phyloP scores from a whole-genome alignment of 1,139 yeast genomes.

The Candida pseudocylindracea region DNA sequence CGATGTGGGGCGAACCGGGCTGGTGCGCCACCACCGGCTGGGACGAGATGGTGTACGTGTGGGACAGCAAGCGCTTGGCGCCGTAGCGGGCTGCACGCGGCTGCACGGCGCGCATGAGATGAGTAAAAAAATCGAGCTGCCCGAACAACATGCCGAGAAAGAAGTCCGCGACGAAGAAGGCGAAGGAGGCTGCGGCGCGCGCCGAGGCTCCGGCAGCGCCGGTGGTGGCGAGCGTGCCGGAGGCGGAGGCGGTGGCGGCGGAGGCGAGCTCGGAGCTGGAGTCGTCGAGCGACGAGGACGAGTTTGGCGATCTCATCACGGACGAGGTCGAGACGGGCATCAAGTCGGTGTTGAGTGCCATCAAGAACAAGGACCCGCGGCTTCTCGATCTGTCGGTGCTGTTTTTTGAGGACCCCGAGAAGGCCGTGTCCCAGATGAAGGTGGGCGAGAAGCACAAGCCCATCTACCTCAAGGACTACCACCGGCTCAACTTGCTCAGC shows the following conservation, averaged over 20 bases:
- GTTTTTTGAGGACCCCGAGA: constrained; percentile 49
- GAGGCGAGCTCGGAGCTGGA: neutral
- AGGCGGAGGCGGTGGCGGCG: neutral
- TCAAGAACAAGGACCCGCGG: constrained; percentile 39
- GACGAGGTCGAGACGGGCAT: constrained; percentile 72
- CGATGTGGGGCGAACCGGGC: constrained; percentile 91
- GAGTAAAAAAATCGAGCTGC: too few relatives aligned
- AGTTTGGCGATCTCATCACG: constrained; percentile 71
- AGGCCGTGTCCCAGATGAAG: constrained; percentile 4
- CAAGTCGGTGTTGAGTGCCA: constrained; percentile 43
- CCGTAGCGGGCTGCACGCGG: constrained; percentile 2
- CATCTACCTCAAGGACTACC: constrained; percentile 77
- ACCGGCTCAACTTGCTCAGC: constrained; percentile 53
- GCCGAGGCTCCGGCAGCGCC: constrained; percentile 4
- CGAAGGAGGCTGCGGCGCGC: constrained; percentile 26
- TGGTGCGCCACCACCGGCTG: constrained; percentile 92
- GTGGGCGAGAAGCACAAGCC: constrained; percentile 39
- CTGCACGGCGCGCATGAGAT: too few relatives aligned
- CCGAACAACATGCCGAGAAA: constrained; percentile 49
- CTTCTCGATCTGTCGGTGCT: constrained; percentile 43
- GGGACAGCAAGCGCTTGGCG: constrained; percentile 36
- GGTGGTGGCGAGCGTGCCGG: neutral
- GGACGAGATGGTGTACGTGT: constrained; percentile 90
- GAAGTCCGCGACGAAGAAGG: constrained; percentile 71
- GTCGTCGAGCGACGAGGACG: constrained; percentile 70